Conservation (phyloP, 1,284 basidiomycete genomes). For the Microstroma glucosiphilum region DNA sequence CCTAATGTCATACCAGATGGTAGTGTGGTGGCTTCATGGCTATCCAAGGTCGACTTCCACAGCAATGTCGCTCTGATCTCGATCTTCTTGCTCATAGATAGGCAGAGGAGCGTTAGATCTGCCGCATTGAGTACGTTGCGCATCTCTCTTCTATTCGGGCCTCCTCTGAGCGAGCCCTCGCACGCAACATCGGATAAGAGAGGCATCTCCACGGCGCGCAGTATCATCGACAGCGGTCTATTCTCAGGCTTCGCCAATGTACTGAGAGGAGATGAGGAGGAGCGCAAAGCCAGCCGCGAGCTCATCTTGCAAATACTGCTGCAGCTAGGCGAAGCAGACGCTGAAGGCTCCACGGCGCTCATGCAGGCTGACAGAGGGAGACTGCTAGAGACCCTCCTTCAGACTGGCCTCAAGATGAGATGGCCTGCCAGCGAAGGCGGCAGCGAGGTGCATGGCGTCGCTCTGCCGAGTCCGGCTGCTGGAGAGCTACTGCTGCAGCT, state of each 20-base stretch:
- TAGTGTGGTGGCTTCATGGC: constrained; percentile 15
- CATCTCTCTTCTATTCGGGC: constrained; percentile 10
- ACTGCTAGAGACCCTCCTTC: not conserved
- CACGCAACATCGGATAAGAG: not conserved
- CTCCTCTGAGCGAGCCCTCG: constrained; percentile 5
- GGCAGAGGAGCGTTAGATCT: constrained; percentile 31
- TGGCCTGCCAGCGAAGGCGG: not conserved
- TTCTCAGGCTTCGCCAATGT: constrained; percentile 15
- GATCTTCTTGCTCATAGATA: constrained; percentile 32
- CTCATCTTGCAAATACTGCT: not conserved
- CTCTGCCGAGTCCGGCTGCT: constrained; percentile 9
- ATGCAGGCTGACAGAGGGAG: constrained; percentile 12
- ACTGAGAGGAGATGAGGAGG: not conserved
- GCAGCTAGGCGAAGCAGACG: not conserved
- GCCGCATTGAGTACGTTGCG: constrained; percentile 31
- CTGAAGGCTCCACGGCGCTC: not conserved
- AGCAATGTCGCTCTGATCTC: constrained; percentile 15
- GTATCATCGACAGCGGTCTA: not conserved
- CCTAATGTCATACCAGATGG: constrained; percentile 9
- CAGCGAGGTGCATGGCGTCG: too few relatives aligned
- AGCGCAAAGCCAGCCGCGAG: constrained; percentile 4
- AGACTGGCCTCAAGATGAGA: not conserved
- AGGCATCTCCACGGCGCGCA: too few relatives aligned
- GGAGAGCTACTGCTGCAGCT: constrained; percentile 62
- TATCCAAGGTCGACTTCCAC: not conserved